Conservation (phyloP, 306 rosid genomes). For the Quercus agrifolia region DNA sequence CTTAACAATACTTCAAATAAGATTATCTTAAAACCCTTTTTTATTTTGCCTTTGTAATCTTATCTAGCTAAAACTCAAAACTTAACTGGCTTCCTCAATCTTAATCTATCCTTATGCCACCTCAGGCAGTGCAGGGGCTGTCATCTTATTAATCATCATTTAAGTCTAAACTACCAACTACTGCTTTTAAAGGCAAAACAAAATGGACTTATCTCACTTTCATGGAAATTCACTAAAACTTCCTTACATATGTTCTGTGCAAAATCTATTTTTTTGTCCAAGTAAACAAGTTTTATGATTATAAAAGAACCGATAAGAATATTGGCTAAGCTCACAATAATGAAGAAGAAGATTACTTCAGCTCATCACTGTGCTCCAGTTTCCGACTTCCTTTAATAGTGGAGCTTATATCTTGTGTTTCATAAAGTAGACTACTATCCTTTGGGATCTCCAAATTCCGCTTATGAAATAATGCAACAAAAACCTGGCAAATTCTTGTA, state of each 20-base stretch:
- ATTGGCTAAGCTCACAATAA: background rate
- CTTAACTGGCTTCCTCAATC: too few species aligned
- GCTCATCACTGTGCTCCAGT: conserved; percentile 73
- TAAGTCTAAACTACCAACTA: too few species aligned
- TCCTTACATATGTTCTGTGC: background rate
- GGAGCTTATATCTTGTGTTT: conserved; percentile 63
- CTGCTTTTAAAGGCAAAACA: too few species aligned
- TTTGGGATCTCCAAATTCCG: conserved; percentile 55
- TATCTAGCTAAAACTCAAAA: too few species aligned
- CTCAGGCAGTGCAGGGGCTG: background rate
- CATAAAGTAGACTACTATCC: conserved; percentile 74
- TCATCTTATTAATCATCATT: background rate
- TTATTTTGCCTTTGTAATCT: too few species aligned
- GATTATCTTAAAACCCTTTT: too few species aligned
- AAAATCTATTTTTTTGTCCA: background rate
- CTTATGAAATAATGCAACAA: conserved; percentile 72
- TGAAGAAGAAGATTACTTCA: conserved; percentile 45
- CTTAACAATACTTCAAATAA: background rate
- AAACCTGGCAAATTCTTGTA: conserved; percentile 93
- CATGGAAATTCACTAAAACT: too few species aligned
- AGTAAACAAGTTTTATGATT: background rate
- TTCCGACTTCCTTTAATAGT: conserved; percentile 95
- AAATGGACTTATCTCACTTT: too few species aligned
- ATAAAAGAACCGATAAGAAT: background rate
- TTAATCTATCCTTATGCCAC: too few species aligned